Evolutionary conservation across 108 stramenopile genomes (phyloP), one percentile per base, ranked within the genome.

Genomic region (Parmales sp.): DNA sequence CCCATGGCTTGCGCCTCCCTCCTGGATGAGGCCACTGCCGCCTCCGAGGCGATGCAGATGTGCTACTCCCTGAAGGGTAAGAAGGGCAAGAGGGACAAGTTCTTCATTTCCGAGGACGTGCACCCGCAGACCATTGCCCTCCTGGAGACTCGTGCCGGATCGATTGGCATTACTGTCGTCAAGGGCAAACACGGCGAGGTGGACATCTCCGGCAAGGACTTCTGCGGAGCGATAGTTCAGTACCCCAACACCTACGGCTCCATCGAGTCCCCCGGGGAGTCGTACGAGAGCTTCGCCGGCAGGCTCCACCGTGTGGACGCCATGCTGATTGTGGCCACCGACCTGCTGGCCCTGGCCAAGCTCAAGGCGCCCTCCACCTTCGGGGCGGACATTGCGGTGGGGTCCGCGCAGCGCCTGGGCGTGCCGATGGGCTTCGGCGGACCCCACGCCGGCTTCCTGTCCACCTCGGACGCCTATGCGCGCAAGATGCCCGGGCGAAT

Each of bases 361-460:
- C 49, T 97, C 39, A 87, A 87, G 45, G 80, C 95, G 37, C 95
- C 95, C 43, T 84, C 89, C 1, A 84, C 92, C 1, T 90, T 92
- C 85, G 96, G 98, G 48, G 94, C 92, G 6, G 98, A 99, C 79
- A 97, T 99, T 72, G 95, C 94, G 39, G 90, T 99, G 8, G 98
- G 98, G 39, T 93, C 91, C 37, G 90, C 95, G 5, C 98, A 99
- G 79, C 87, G 98, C 39, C 94, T 97, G 71, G 98, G 98, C 48
- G 98, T 99, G 28, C 98, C 98, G 44, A 95, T 99, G 95, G 95
- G 95, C 45, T 99, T 95, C 77, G 98, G 98, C 29, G 98, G 98
- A 36, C 98, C 98, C 2, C 98, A 99, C 75, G 98, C 98, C 9
- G 98, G 89, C 45, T 99, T 97, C 78, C 80, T 99, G 54, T 82